phyloP scores from a whole-genome alignment of 176 grass and related monocot species.

The Phoenix dactylifera region DNA sequence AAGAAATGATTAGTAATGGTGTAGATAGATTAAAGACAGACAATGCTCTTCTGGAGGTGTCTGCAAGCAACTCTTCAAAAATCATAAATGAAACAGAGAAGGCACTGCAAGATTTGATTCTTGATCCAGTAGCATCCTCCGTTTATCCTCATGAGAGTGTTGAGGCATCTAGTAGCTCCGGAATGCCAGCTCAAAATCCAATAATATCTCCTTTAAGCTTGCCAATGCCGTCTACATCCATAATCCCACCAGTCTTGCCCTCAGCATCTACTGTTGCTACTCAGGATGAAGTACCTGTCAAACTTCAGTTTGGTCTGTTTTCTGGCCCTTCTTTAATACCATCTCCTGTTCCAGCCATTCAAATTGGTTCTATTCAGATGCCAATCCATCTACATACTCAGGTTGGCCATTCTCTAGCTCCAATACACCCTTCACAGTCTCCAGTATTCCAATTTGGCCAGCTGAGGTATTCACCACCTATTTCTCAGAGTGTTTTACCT shows the following conservation, averaged over 20 bases:
- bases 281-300: conserved; percentile 54
- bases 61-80: conserved; percentile 20
- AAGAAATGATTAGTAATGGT: conserved; percentile 32
- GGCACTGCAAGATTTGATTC: conserved; percentile 43
- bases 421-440: conserved; percentile 45
- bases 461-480: conserved; percentile 51
- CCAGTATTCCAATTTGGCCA: conserved; percentile 94
- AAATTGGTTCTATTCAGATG: conserved; percentile 99
- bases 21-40: neutral
- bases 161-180: conserved; percentile 25
- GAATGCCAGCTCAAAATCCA: conserved; percentile 12
- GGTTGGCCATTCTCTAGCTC: conserved; percentile 43
- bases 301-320: conserved; percentile 89
- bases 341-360: conserved; percentile 79
- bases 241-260: conserved; percentile 20
- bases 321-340: conserved; percentile 86
- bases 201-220: conserved; percentile 34
- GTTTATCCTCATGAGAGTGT: conserved; percentile 22
- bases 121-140: conserved; percentile 28
- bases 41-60: neutral
- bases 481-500: conserved; percentile 29
- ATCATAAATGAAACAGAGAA: conserved; percentile 52
- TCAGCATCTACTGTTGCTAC: conserved; percentile 27
- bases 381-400: conserved; percentile 83
- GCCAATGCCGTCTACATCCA: conserved; percentile 34